Percentiles rank a stretch among this genome's conserved stretches.
phyloP scores from a whole-genome alignment of 2,329 filamentous ascomycete species.

The Neofusicoccum parvum region DNA sequence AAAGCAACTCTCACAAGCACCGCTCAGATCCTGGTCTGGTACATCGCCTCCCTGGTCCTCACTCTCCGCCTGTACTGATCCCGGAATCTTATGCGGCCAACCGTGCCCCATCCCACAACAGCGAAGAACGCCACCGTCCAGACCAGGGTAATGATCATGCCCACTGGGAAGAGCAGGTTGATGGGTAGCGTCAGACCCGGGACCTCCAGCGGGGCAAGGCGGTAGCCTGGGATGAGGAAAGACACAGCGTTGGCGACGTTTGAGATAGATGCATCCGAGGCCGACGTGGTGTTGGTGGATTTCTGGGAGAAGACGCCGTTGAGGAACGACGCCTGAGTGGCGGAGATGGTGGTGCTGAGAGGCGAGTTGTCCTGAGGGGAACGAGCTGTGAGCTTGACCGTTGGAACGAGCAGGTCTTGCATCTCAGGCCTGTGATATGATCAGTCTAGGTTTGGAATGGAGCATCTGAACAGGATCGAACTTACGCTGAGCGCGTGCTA shows the following conservation, averaged over 20 bases:
- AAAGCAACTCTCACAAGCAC: not conserved
- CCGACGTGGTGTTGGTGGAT: slow-evolving; percentile 51
- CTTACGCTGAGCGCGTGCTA: slow-evolving; percentile 63
- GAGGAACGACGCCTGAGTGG: slow-evolving; percentile 71
- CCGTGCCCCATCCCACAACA: slow-evolving; percentile 64
- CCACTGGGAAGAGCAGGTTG: slow-evolving; percentile 63
- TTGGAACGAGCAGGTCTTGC: slow-evolving; percentile 66
- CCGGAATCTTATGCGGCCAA: slow-evolving; percentile 66
- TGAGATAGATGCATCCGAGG: slow-evolving; percentile 42
- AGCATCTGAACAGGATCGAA: slow-evolving; percentile 12
- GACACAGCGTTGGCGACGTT: slow-evolving; percentile 40
- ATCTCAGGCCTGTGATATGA: not conserved
- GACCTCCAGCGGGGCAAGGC: slow-evolving; percentile 50
- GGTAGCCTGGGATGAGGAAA: slow-evolving; percentile 70
- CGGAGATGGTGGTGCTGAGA: slow-evolving; percentile 66
- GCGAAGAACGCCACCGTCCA: slow-evolving; percentile 62
- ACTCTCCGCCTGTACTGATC: slow-evolving; percentile 62
- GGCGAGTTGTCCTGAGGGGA: slow-evolving; percentile 51
- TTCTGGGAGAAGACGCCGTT: slow-evolving; percentile 68
- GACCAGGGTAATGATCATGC: slow-evolving; percentile 64
- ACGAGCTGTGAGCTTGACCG: slow-evolving; percentile 65
- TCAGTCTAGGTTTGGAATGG: not conserved
- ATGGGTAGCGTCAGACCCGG: slow-evolving; percentile 11
- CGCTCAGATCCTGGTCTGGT: not conserved
- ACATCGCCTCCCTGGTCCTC: slow-evolving; percentile 38